Percentiles rank a stretch among this genome's conserved stretches.
Evolutionary conservation across 1,139 yeast species (phyloP).

Genomic region (Magnusiomyces starmeri): DNA sequence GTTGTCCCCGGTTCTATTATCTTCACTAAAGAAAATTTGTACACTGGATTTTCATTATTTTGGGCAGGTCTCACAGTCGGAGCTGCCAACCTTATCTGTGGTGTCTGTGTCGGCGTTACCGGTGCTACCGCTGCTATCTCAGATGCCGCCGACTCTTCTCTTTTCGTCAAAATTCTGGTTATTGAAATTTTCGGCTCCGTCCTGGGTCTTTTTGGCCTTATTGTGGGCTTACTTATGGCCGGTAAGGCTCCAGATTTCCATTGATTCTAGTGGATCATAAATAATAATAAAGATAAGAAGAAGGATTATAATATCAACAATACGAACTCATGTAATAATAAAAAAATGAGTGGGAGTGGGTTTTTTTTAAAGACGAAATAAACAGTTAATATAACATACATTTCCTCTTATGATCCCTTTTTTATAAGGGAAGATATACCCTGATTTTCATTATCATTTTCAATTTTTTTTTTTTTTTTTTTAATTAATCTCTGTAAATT

Average conservation of each 20-base stretch:
- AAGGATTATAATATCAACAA: background rate
- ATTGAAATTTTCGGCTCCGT: constrained; percentile 97
- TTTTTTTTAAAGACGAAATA: too few species aligned
- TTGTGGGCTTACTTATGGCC: constrained; percentile 95
- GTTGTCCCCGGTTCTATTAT: constrained; percentile 55
- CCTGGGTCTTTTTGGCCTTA: constrained; percentile 79
- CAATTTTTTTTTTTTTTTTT: too few species aligned
- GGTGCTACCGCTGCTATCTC: constrained; percentile 97
- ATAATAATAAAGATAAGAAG: background rate
- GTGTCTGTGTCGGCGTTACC: constrained; percentile 94
- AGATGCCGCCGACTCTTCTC: constrained; percentile 94
- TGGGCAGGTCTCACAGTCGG: constrained; percentile 99
- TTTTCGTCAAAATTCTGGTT: constrained; percentile 92
- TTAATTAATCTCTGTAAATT: too few species aligned
- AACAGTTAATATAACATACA: too few species aligned
- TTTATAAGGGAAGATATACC: too few species aligned
- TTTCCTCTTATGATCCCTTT: too few species aligned
- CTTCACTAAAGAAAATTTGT: constrained; percentile 75
- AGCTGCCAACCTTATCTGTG: constrained; percentile 85
- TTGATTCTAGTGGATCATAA: constrained; percentile 14
- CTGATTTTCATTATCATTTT: too few species aligned
- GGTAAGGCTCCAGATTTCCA: constrained; percentile 82
- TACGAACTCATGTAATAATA: too few species aligned
- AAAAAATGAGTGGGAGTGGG: too few species aligned
- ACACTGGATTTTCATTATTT: constrained; percentile 85